These are phyloP conservation scores for Trichoderma koningiopsis DNA, from an alignment of 2,329 filamentous ascomycete species.

Conservation along the genomic window DNA sequence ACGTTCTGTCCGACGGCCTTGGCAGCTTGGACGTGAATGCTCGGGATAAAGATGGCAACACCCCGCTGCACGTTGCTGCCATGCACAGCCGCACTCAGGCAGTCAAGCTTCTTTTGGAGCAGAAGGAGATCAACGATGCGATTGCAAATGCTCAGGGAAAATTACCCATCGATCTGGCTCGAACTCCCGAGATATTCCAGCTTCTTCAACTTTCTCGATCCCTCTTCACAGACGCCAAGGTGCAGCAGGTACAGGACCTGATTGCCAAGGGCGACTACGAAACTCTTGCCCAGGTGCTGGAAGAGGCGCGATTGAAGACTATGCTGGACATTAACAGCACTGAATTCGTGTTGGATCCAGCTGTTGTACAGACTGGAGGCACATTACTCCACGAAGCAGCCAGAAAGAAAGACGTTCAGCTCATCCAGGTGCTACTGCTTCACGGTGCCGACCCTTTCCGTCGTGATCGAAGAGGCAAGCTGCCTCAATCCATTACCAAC, in stretches of 20 bases:
- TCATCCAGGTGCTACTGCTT: constrained; percentile 87
- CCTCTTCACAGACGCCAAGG: constrained; percentile 83
- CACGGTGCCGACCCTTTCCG: constrained; percentile 96
- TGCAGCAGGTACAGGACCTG: constrained; percentile 80
- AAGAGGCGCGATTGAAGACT: constrained; percentile 82
- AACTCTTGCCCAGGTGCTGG: constrained; percentile 74
- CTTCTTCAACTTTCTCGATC: constrained; percentile 88
- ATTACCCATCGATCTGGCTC: constrained; percentile 82
- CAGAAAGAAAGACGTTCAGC: constrained; percentile 78
- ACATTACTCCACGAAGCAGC: constrained; percentile 93
- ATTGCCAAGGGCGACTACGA: constrained; percentile 75
- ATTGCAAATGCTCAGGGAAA: constrained; percentile 82
- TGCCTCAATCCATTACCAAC: constrained; percentile 94
- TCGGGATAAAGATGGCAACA: constrained; percentile 91
- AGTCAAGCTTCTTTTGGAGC: constrained; percentile 81
- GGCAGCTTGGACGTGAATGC: constrained; percentile 79
- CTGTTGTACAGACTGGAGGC: constrained; percentile 79
- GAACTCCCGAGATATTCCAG: constrained; percentile 94
- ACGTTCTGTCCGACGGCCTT: constrained; percentile 77
- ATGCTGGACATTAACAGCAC: constrained; percentile 90
- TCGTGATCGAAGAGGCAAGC: constrained; percentile 89
- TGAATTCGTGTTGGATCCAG: constrained; percentile 80
- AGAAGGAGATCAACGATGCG: constrained; percentile 83
- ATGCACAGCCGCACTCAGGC: constrained; percentile 77
- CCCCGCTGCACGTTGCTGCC: constrained; percentile 85